phyloP scores from a whole-genome alignment of 805 yeast genomes.

The Wickerhamiella brachini region DNA sequence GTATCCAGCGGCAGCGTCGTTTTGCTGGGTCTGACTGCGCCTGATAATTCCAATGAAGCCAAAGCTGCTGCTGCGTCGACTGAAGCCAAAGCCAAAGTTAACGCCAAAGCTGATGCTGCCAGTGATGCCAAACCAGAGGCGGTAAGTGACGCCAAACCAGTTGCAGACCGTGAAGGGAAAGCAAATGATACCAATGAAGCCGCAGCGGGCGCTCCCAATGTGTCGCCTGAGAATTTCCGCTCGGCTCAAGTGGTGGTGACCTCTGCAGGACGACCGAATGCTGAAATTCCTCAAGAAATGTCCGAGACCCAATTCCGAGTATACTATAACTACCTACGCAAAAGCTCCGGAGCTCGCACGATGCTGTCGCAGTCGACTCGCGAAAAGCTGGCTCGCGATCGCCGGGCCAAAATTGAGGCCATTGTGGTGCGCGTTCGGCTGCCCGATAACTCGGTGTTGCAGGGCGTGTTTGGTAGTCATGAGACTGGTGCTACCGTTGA shows the following conservation, averaged over 20 bases:
- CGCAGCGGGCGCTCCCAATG: too few species aligned
- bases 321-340: conserved; percentile 37
- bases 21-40: neutral
- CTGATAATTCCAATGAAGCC: too few species aligned
- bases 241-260: neutral
- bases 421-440: conserved; percentile 39
- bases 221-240: neutral
- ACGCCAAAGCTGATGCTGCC: too few species aligned
- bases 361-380: conserved; percentile 31
- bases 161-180: too few species aligned
- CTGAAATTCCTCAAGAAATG: conserved; percentile 28
- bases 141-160: too few species aligned
- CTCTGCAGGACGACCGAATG: conserved; percentile 9
- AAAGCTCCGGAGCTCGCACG: conserved; percentile 29
- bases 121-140: too few species aligned
- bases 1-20: neutral
- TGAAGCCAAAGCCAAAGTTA: too few species aligned
- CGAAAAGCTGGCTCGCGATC: conserved; percentile 20
- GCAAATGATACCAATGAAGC: too few species aligned
- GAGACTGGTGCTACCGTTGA: conserved; percentile 30
- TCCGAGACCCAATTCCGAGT: conserved; percentile 38
- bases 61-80: too few species aligned
- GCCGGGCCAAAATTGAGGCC: conserved; percentile 17
- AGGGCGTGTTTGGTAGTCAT: conserved; percentile 34
- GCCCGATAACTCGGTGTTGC: conserved; percentile 42